Base-by-base conservation (phyloP, 805 yeast species). In the Kazachstania kunashirensis region DNA sequence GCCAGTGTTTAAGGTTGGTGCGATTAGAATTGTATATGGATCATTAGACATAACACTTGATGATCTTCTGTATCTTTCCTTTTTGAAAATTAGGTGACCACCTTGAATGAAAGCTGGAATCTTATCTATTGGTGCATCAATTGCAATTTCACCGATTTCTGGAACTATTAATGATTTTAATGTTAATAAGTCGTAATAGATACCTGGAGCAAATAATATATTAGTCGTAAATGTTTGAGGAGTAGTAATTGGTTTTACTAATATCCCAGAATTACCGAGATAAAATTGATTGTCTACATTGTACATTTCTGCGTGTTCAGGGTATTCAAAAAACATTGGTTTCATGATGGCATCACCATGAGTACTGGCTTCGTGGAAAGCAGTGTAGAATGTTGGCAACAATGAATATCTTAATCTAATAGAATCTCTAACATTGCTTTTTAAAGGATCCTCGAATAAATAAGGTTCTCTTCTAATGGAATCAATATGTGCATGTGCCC, bases 401-500 rank as follows among this genome's bases (percentile, higher is more conserved):
- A 92, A 62, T 14, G 70, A 59, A 59, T 92, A 92, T 41, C 99
- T 70, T 46, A 84, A 65, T 37, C 63, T 67, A 7, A 92, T 68
- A 0, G 94, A 79, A 31, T 82, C 79, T 41, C 81, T 70, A 39
- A 88, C 79, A 16, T 71, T 55, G 0, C 73, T 61, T 6, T 79
- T 74, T 46, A 75, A 75, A 2, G 89, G 88, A 21, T 79, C 94
- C 7, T 83, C 82, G 2, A 81, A 68, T 31, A 89, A 57, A 79
- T 85, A 89, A 1, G 98, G 98, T 57, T 92, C 98, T 44, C 96
- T 73, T 61, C 97, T 76, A 51, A 80, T 70, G 1, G 96, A 69
- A 57, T 92, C 98, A 36, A 89, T 82, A 62, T 92, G 97, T 0
- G 97, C 96, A 62, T 92, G 99, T 0, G 80, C 96, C 51, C 98